These are phyloP conservation scores for Coniella lustricola DNA, from an alignment of 2,329 filamentous ascomycete genomes.

Conservation along the genomic window DNA sequence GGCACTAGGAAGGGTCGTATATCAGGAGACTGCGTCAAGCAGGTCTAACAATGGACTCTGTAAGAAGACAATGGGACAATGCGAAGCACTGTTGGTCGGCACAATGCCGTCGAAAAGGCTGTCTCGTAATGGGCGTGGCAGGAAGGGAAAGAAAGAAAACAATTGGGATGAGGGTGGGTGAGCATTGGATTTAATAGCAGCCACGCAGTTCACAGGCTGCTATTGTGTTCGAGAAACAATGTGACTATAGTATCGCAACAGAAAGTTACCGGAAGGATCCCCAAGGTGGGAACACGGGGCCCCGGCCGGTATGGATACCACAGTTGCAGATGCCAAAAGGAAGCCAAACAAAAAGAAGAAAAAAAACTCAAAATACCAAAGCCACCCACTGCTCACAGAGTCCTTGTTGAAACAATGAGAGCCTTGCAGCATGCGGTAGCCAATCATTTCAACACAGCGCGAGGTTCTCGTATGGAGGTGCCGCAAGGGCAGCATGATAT, in stretches of 20 bases:
- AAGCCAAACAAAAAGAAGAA: neutral
- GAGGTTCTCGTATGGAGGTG: too few relatives aligned
- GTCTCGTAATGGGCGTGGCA: neutral
- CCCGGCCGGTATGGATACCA: too few relatives aligned
- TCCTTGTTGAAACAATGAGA: too few relatives aligned
- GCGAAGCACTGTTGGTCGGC: constrained; percentile 13
- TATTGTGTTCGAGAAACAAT: neutral
- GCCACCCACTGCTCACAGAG: neutral
- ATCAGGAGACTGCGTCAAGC: constrained; percentile 13
- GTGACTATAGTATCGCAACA: too few relatives aligned
- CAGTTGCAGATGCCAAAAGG: too few relatives aligned
- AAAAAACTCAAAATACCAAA: too few relatives aligned
- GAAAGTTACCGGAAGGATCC: too few relatives aligned
- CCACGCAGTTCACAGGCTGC: neutral
- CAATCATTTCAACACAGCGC: neutral
- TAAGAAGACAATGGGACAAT: constrained; percentile 8
- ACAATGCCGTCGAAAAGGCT: constrained; percentile 10
- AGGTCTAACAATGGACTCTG: constrained; percentile 10
- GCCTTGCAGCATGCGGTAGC: too few relatives aligned
- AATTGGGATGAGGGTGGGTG: constrained; percentile 3
- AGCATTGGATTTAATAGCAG: constrained; percentile 9
- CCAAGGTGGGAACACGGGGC: too few relatives aligned
- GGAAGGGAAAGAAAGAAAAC: neutral
- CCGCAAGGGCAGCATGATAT: neutral
- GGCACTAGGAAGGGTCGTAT: constrained; percentile 4